Evolutionary conservation across 768 basidiomycete species (phyloP).

Genomic region (Hortiboletus flavorubellus): DNA sequence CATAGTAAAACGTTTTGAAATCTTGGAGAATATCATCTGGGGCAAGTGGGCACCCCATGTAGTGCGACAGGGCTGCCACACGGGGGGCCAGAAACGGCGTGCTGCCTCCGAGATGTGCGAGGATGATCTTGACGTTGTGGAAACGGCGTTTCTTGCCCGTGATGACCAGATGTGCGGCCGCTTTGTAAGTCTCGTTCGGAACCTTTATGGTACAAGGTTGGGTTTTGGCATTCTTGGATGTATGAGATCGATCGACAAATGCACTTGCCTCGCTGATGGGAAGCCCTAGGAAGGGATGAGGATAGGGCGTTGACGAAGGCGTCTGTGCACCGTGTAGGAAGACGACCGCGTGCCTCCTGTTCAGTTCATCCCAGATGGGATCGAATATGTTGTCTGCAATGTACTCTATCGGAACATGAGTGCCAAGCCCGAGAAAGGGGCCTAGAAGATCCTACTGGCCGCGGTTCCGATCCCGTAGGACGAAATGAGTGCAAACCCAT

Average conservation of each 20-base stretch:
- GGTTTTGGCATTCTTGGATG: not conserved
- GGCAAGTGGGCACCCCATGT: conserved; percentile 68
- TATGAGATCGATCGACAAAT: conserved; percentile 4
- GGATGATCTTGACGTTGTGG: conserved; percentile 56
- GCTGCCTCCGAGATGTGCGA: conserved; percentile 74
- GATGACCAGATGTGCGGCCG: conserved; percentile 73
- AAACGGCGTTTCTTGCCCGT: conserved; percentile 66
- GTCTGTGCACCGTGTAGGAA: conserved; percentile 73
- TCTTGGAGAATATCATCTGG: conserved; percentile 66
- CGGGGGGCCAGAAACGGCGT: conserved; percentile 63
- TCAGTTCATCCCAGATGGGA: conserved; percentile 66
- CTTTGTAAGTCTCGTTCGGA: conserved; percentile 81
- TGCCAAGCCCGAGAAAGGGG: not conserved
- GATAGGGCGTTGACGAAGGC: conserved; percentile 60
- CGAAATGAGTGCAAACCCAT: conserved; percentile 64
- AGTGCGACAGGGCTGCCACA: conserved; percentile 60
- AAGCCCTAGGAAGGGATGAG: conserved; percentile 61
- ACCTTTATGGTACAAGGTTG: conserved; percentile 42
- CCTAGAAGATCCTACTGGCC: conserved; percentile 43
- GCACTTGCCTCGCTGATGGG: conserved; percentile 60
- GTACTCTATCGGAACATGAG: conserved; percentile 45
- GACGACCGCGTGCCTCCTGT: conserved; percentile 56
- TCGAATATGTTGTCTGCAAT: conserved; percentile 63
- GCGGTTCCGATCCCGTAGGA: conserved; percentile 56
- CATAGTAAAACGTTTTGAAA: conserved; percentile 71